These are phyloP conservation scores for Phytophthora capsici DNA, from an alignment of 352 stramenopile genomes.

Conservation along the genomic window DNA sequence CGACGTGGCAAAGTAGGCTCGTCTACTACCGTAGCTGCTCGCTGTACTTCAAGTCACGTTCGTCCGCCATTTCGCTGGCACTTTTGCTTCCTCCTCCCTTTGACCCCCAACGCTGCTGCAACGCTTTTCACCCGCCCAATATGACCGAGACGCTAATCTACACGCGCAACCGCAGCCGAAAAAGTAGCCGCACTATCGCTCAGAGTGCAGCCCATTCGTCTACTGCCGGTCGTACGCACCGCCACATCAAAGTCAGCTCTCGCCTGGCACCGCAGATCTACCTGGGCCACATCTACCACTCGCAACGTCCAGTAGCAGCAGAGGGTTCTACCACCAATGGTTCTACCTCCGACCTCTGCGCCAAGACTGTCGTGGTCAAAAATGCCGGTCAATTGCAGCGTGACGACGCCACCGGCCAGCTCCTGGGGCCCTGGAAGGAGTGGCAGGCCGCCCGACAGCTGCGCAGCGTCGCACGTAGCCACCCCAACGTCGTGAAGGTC, in stretches of 20 bases:
- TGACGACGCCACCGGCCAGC: conserved; percentile 11
- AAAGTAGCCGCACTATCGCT: not conserved
- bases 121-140: not conserved
- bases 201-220: not conserved
- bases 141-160: conserved; percentile 32
- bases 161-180: conserved; percentile 4
- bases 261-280: conserved; percentile 42
- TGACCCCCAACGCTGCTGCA: not conserved
- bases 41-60: conserved; percentile 17
- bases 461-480: conserved; percentile 10
- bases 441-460: conserved; percentile 34
- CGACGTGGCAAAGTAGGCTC: conserved; percentile 27
- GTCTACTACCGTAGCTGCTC: conserved; percentile 11
- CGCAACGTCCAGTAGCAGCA: not conserved
- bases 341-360: too few species aligned
- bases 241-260: conserved; percentile 38
- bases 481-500: conserved; percentile 50
- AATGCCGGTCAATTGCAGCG: conserved; percentile 31
- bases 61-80: not conserved
- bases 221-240: not conserved
- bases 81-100: conserved; percentile 3
- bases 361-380: conserved; percentile 38
- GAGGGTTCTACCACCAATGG: too few species aligned
- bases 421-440: conserved; percentile 35
- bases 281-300: conserved; percentile 28